Evolutionary conservation across 73 alveolate species (phyloP), one percentile per base, ranked within the genome.

Genomic region (Paramecium octaurelia): DNA sequence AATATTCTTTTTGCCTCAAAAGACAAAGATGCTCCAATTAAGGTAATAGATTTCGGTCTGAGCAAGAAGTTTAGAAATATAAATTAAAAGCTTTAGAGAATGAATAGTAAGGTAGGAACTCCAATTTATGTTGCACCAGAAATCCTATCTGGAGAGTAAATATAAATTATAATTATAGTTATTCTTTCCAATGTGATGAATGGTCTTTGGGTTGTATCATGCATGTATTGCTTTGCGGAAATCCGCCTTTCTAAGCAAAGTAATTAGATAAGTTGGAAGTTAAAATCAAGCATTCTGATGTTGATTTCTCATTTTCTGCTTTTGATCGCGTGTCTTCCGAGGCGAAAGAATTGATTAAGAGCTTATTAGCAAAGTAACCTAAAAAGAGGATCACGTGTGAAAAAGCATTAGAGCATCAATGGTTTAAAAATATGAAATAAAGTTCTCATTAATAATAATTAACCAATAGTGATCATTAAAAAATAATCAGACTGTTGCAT

Each of bases 41-140:
- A 98, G 93, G 92, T 98, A 27, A 98, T 98, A 40, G 99, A 98
- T 86, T 98, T 98, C 92, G 99, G 99, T 3, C 94, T 98, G 18
- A 86, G 97, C 36, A 92, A 92, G 50, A 85, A 93, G 60, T 95
- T 95, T 48, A 92, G 86, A 11, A 84, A 88, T 64, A 36, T 77
- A 12, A 70, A 21, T 29, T 38, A 89, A 73, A 89, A 70, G 58
- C 57, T 89, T 42, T 93, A 93, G 40, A 60, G 95, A 40, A 94
- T 93, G 96, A 88, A 87, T 38, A 77, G 96, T 16, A 80, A 71
- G 21, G 96, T 93, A 14, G 96, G 96, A 1, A 93, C 96, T 9
- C 94, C 94, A n/a, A 68, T 86, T 3, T 93, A 93, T 91, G 92
- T 93, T 12, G 96, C 96, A 11, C 96, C 96, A 18, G 96, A 93